Base-by-base conservation (phyloP, 1,139 yeast species). In the Hyphopichia khmerensis region DNA sequence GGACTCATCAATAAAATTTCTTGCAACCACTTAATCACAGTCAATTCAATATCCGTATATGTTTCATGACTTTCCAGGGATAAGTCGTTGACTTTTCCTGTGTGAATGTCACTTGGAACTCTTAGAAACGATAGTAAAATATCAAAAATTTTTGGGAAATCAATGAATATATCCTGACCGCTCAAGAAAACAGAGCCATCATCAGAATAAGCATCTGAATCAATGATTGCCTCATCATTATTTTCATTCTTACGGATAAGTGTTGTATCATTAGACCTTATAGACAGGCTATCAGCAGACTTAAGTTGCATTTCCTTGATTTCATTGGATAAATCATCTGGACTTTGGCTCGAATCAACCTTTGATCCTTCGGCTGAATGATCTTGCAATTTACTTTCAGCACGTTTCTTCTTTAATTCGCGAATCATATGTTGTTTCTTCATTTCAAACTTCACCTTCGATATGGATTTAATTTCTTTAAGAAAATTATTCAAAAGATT, bases 121-220 rank as follows among this genome's bases (percentile, higher is more conserved):
- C 87, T 87, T 40, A 95, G 69, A 50, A 89, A 89, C 2, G 90
- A 80, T 27, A 93, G 79, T 36, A 93, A 65, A 36, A 91, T 90
- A 43, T 83, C 88, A 39, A 90, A 84, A 38, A 93, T 84, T 52
- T 81, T 86, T 4, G 90, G 81, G 55, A 83, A 89, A 62, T 91
- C 95, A 39, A 93, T 76, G 47, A 79, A 80, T 17, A 90, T 84
- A 57, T 93, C 96, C 58, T 90, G 96, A 0, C 97, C 97, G 3
- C 88, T 88, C 15, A 84, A 72, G 9, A 82, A 65, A 5, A 82
- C 87, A 18, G 81, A 31, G 39, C 60, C 69, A 13, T 64, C 66
- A 3, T 56, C 60, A 4, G 39, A 55, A 4, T 50, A 16, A n/a
- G 7, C 11, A 7, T 54, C 55, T 9, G 39, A 39, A 16, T 37